Base-by-base conservation (phyloP, 352 stramenopile species). In the Thraustochytrium striatum region DNA sequence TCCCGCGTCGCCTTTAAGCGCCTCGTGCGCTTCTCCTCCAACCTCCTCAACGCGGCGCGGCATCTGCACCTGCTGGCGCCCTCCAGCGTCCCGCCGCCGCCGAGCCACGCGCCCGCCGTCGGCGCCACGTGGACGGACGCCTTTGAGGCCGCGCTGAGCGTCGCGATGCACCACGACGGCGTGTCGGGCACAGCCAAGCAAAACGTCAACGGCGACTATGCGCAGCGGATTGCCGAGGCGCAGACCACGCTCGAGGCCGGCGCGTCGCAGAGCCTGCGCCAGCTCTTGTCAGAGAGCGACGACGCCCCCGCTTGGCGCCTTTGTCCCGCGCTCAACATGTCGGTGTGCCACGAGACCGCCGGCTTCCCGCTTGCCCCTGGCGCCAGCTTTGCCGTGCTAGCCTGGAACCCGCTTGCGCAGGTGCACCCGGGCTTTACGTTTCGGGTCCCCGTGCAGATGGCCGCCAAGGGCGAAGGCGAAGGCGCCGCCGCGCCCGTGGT, bases 131-230 rank as follows among this genome's bases (percentile, higher is more conserved):
- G 35, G 50, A 82, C 73, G 7, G 75, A 72, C 2, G 28, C 44
- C 62, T 85, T 98, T 0, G 88, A 97, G 62, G 91, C 93, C 41
- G 91, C 90, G 13, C 83, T 97, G 21, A 93, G 91, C 13, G 86
- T 98, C n/a, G 88, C 92, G 0, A 94, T 98, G 86, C 95, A 99
- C 84, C 95, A 99, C 82, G 95, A 99, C 79, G 94, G 87, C 38
- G 87, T 98, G 3, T 93, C 91, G 1, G 95, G 95, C 61, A 98
- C 94, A 8, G 90, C 95, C 62, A 97, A 98, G 82, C 94, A 98
- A 83, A 88, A 88, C 44, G 95, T 99, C 0, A 88, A 93, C 0
- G 88, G 97, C 81, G 95, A 99, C 85, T 99, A 99, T 78, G 86
- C 89, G 1, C 90, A 97, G 59, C 87, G 91, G 44, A 87, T 99